A percentile compares a stretch with the other conserved stretches of the same genome.
phyloP scores from a whole-genome alignment of 1,284 basidiomycete species.

The Ceratobasidium sp. region DNA sequence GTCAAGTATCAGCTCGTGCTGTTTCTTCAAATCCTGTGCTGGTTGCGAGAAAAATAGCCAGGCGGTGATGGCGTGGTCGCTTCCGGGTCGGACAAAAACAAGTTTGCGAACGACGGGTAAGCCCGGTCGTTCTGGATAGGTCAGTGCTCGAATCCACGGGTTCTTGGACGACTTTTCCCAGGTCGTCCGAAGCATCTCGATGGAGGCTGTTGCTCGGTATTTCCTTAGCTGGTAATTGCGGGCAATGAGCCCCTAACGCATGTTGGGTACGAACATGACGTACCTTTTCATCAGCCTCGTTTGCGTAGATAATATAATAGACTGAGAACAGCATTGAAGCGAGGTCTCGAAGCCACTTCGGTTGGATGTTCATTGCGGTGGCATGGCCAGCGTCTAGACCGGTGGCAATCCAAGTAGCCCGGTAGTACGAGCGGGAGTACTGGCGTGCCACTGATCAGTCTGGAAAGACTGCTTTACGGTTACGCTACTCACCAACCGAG shows the following conservation, averaged over 20 bases:
- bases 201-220: constrained; percentile 90
- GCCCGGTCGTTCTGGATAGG: constrained; percentile 61
- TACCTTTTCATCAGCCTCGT: constrained; percentile 94
- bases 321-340: constrained; percentile 82
- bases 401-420: constrained; percentile 96
- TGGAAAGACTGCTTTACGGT: constrained; percentile 12
- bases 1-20: constrained; percentile 86
- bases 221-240: constrained; percentile 70
- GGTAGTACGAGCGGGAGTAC: constrained; percentile 94
- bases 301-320: constrained; percentile 95
- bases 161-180: constrained; percentile 94
- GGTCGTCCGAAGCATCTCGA: constrained; percentile 92
- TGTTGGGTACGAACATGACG: constrained; percentile 38
- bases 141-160: constrained; percentile 71
- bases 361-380: constrained; percentile 91
- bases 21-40: constrained; percentile 68
- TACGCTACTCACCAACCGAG: constrained; percentile 70
- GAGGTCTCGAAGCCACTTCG: constrained; percentile 90
- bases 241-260: not conserved
- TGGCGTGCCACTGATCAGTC: constrained; percentile 49
- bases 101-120: constrained; percentile 78
- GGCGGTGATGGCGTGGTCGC: constrained; percentile 81
- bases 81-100: constrained; percentile 82
- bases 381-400: constrained; percentile 98
- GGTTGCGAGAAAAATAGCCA: constrained; percentile 85